Conservation (phyloP, 306 rosid genomes). For the Ceratonia siliqua region DNA sequence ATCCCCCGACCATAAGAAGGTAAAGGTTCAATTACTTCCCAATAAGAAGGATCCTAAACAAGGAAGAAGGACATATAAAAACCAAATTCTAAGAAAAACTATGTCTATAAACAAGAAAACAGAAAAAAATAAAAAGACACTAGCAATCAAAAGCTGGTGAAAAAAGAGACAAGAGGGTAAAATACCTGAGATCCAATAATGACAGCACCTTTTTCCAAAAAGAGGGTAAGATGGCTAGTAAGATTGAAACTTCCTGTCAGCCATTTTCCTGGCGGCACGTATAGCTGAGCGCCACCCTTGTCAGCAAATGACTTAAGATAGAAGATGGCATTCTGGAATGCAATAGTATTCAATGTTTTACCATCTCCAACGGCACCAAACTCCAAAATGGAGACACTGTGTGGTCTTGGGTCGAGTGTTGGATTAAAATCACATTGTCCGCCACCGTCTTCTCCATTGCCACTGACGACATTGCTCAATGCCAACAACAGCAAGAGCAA, state of each 20-base stretch:
- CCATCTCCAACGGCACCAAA: constrained; percentile 99
- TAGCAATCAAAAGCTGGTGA: neutral
- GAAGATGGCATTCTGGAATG: constrained; percentile 95
- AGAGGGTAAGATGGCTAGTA: constrained; percentile 91
- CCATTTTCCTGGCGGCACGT: constrained; percentile 93
- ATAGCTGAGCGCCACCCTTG: constrained; percentile 97
- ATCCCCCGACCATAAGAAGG: constrained; percentile 95
- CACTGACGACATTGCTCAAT: constrained; percentile 61
- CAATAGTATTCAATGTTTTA: constrained; percentile 82
- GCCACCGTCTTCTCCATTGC: constrained; percentile 46
- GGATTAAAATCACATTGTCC: constrained; percentile 57
- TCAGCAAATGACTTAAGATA: constrained; percentile 96
- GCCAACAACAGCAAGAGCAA: constrained; percentile 76
- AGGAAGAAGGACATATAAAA: constrained; percentile 6
- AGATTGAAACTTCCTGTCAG: constrained; percentile 86
- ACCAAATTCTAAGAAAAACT: constrained; percentile 2
- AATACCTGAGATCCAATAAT: constrained; percentile 95
- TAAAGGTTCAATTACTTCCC: constrained; percentile 79
- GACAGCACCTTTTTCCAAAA: constrained; percentile 82
- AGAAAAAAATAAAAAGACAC: neutral
- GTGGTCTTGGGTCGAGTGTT: constrained; percentile 75
- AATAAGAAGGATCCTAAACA: constrained; percentile 68
- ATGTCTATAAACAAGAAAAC: no score
- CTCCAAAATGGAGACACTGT: constrained; percentile 84
- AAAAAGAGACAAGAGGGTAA: neutral